Evolutionary conservation across 768 basidiomycete genomes (phyloP), one percentile per base, ranked within the genome.

Genomic region (Pisolithus tinctorius): DNA sequence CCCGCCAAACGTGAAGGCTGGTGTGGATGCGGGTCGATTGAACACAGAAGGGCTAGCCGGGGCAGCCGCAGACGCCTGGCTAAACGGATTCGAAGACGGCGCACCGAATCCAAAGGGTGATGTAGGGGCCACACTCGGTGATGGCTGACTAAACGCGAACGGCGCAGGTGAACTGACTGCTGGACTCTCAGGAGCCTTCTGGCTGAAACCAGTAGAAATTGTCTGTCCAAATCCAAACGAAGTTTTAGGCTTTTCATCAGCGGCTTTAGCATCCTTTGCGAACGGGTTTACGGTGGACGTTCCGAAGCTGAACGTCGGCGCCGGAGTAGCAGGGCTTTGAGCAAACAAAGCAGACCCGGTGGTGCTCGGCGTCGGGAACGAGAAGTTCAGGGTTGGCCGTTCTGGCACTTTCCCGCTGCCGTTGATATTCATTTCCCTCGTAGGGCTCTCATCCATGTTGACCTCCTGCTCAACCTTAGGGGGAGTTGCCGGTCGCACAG

Each of bases 401-500:
- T 69, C 68, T 17, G 69, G 61, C 42, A 71, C 74, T 50, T 69
- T 70, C 38, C 55, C 34, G 30, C 40, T 55, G 14, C 69, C 69
- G 53, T 74, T 79, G 23, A 68, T 55, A 45, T 78, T 77, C 60
- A 80, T 68, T 8, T 84, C 83, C 52, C 86, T 74, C 3, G 78
- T 81, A 1, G 88, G 88, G 57, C 88, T 90, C 66, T 89, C 88
- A 38, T 90, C 88, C 88, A 90, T 90, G 50, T 69, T 78, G 56
- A 85, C 78, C 53, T 87, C 87, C 45, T 82, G 76, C 42, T 82
- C 83, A 31, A 73, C 71, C 51, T 73, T 80, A 2, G 87, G 87
- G 9, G 86, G 85, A 0, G 86, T 88, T 5, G 71, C 68, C n/a
- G 85, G 74, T 20, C 83, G 72, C 26, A 72, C 64, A 41, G 65